Percentiles rank a stretch among this genome's conserved stretches.
Evolutionary conservation across 2,329 filamentous ascomycete species (phyloP).

Genomic region (Chalaropsis thielavioides): DNA sequence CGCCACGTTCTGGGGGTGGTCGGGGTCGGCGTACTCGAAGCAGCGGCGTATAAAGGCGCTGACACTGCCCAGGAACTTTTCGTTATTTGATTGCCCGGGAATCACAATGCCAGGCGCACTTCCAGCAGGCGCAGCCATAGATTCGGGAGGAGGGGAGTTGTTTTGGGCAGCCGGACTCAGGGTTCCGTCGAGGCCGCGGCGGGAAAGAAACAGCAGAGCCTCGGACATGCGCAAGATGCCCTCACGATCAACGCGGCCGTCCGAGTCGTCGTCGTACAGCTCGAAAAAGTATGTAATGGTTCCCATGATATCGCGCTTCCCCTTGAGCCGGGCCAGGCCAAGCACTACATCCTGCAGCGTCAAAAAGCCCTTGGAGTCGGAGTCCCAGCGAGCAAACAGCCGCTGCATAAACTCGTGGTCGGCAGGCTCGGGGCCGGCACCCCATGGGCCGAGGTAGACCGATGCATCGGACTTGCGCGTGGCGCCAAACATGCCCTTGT

Average conservation of each 20-base stretch:
- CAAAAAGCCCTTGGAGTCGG: conserved; percentile 58
- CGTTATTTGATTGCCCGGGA: conserved; percentile 52
- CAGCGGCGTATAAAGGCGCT: conserved; percentile 91
- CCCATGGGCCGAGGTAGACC: conserved; percentile 35
- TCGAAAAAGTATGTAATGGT: conserved; percentile 97
- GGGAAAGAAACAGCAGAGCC: conserved; percentile 78
- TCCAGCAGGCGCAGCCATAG: conserved; percentile 19
- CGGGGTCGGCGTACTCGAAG: conserved; percentile 95
- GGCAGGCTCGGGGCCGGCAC: conserved; percentile 50
- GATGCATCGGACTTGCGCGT: conserved; percentile 32
- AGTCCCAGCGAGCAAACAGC: conserved; percentile 79
- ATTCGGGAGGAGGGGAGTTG: conserved; percentile 22
- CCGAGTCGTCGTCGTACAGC: conserved; percentile 82
- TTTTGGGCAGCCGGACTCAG: conserved; percentile 44
- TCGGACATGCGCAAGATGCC: conserved; percentile 92
- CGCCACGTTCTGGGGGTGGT: conserved; percentile 51
- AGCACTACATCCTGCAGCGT: conserved; percentile 85
- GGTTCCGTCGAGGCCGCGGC: conserved; percentile 67
- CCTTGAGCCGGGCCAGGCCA: conserved; percentile 81
- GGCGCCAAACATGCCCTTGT: conserved; percentile 46
- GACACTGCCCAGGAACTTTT: conserved; percentile 81
- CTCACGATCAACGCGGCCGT: conserved; percentile 85
- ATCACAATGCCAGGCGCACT: conserved; percentile 27
- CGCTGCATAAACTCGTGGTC: conserved; percentile 90
- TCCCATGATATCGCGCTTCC: conserved; percentile 90